Percentiles rank a stretch among this genome's conserved stretches.
Conservation (phyloP, 495 filamentous ascomycete species). For the Cryomyces minteri region DNA sequence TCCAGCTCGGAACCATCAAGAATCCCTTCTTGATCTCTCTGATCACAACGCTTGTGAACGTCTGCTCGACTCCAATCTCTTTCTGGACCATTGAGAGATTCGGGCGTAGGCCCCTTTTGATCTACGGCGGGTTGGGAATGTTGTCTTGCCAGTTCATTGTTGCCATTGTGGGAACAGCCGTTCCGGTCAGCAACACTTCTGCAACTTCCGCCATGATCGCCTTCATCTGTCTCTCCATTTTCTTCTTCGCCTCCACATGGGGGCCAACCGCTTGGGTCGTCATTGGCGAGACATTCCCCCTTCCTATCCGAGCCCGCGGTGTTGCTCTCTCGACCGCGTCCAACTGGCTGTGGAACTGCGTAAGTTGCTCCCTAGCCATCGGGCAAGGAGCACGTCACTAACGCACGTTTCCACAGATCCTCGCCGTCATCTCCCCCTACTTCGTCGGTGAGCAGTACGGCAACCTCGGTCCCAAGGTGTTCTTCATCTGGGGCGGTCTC, state of each 20-base stretch:
- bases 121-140: slow-evolving; percentile 68
- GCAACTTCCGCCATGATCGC: slow-evolving; percentile 20
- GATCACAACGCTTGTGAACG: slow-evolving; percentile 73
- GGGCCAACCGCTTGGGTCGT: slow-evolving; percentile 55
- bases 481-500: slow-evolving; percentile 16
- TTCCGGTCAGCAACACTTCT: slow-evolving; percentile 9
- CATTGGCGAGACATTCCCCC: slow-evolving; percentile 75
- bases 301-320: slow-evolving; percentile 66
- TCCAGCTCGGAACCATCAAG: slow-evolving; percentile 42
- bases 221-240: slow-evolving; percentile 37
- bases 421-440: slow-evolving; percentile 62
- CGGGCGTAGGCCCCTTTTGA: slow-evolving; percentile 63
- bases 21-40: slow-evolving; percentile 68
- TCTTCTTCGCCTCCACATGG: slow-evolving; percentile 25
- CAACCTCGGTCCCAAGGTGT: slow-evolving; percentile 21
- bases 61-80: slow-evolving; percentile 59
- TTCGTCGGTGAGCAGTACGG: slow-evolving; percentile 18
- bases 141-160: slow-evolving; percentile 73
- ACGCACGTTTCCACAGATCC: slow-evolving; percentile 20
- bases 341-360: slow-evolving; percentile 71
- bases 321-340: slow-evolving; percentile 65
- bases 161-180: slow-evolving; percentile 38
- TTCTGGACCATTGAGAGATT: slow-evolving; percentile 68
- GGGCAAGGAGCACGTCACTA: background rate
- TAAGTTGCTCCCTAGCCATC: background rate